A percentile compares a stretch with the other conserved stretches of the same genome.
phyloP scores from a whole-genome alignment of 176 grass and related monocot species.

The Aegilops umbellulata region DNA sequence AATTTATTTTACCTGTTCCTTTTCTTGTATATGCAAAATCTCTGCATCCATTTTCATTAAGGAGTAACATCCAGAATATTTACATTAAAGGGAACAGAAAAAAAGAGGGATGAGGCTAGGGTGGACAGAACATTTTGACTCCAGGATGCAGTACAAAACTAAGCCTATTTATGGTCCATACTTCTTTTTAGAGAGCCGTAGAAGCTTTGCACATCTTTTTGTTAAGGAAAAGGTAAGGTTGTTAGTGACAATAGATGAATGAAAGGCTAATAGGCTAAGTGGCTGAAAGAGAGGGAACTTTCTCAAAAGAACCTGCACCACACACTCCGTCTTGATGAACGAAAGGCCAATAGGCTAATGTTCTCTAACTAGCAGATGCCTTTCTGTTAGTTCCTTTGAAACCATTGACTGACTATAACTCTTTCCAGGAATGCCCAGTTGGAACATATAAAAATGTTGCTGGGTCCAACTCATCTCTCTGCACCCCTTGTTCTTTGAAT shows the following conservation, averaged over 20 bases:
- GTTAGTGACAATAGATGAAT: background rate
- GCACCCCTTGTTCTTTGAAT: constrained; percentile 69
- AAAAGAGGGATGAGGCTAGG: background rate
- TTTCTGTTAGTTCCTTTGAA: background rate
- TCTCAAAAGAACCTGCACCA: background rate
- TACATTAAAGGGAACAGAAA: background rate
- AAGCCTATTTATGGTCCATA: background rate
- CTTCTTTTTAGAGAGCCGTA: background rate
- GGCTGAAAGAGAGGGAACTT: background rate
- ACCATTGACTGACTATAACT: constrained; percentile 16
- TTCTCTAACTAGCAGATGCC: background rate
- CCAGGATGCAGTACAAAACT: background rate
- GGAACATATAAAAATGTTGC: constrained; percentile 84
- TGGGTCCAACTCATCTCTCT: constrained; percentile 89
- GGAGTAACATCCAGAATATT: background rate
- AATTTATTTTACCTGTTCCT: background rate
- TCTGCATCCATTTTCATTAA: background rate
- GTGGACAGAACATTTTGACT: background rate
- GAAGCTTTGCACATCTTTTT: background rate
- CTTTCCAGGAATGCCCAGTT: constrained; percentile 92
- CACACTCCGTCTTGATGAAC: background rate
- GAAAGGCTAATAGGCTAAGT: background rate
- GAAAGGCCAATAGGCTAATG: too few relatives aligned
- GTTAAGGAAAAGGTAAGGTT: background rate
- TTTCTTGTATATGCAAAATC: constrained; percentile 9